A percentile compares a stretch with the other conserved stretches of the same genome.
Evolutionary conservation across 1,139 yeast species (phyloP).

Genomic region (Yamadazyma membranifaciens): DNA sequence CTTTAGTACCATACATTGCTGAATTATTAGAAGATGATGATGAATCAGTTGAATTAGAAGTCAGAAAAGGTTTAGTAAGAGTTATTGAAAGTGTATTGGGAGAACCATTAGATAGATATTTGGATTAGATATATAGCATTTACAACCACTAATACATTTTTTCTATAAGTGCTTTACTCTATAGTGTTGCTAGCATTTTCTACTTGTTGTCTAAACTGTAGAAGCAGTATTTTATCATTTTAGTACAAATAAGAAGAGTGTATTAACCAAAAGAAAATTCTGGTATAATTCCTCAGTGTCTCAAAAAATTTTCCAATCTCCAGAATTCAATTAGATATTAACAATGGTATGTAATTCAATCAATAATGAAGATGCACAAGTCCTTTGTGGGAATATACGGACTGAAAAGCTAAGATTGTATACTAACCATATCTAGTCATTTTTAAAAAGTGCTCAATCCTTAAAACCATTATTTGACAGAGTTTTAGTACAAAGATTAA

Average conservation of each 20-base stretch:
- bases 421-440: conserved; percentile 36
- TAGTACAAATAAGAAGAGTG: conserved; percentile 9
- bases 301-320: conserved; percentile 8
- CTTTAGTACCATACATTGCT: conserved; percentile 91
- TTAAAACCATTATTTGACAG: conserved; percentile 94
- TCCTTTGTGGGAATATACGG: not conserved
- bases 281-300: conserved; percentile 7
- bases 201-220: too few relatives aligned
- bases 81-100: conserved; percentile 92
- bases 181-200: not conserved
- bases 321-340: conserved; percentile 3
- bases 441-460: conserved; percentile 81
- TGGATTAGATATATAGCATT: conserved; percentile 42
- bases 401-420: not conserved
- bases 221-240: too few relatives aligned
- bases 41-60: conserved; percentile 88
- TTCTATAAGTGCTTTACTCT: not conserved
- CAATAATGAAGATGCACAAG: not conserved
- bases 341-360: conserved; percentile 18
- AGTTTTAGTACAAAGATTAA: conserved; percentile 89
- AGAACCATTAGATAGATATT: conserved; percentile 88
- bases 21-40: conserved; percentile 95
- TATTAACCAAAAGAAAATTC: conserved; percentile 14
- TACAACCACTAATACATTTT: not conserved
- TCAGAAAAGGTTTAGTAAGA: conserved; percentile 86